Evolutionary conservation across 2,329 filamentous ascomycete species (phyloP), one percentile per base, ranked within the genome.

Genomic region (Colletotrichum orchidophilum): DNA sequence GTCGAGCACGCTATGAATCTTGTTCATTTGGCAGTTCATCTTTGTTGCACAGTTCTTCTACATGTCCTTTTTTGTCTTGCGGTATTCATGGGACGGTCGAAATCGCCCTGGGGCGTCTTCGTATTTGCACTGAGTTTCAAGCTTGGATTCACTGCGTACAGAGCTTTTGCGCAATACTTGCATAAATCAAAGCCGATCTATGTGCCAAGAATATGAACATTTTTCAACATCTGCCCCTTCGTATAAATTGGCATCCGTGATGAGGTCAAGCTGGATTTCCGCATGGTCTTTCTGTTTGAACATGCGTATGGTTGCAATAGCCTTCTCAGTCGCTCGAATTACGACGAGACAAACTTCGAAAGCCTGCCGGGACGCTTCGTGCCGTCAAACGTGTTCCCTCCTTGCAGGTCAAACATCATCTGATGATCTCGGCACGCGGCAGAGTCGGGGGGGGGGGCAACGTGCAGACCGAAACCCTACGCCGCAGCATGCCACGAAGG

Each of bases 151-250:
- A 18, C 39, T 66, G 63, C 67, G 63, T 67, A 70, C 61, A 67
- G 67, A 62, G 63, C 67, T 70, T n/a, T n/a, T 50, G 60, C 35
- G 50, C 29, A 58, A 52, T 52, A 29, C 31, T 42, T 61, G 67
- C 66, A 70, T 50, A 70, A 70, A 70, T 49, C 50, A 66, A 46
- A 66, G 50, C 35, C 33, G 55, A 70, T 55, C 21, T 33, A 31
- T 53, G 63, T 66, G 50, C 42, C 49, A 59, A 70, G 26, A 39
- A 62, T 53, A 12, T 46, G 24, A 31, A 66, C 50, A 67, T 15
- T 15, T 66, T n/a, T 9, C 49, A 27, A 12, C 13, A 13, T 5
- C 26, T n/a, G 4, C 18, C 11, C n/a, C 39, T 46, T 18, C 8
- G 39, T 46, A n/a, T n/a, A 9, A 15, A n/a, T n/a, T 9, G 39